A percentile compares a stretch with the other conserved stretches of the same genome.
Conservation (phyloP, 768 basidiomycete species). For the Rhodotorula babjevae region DNA sequence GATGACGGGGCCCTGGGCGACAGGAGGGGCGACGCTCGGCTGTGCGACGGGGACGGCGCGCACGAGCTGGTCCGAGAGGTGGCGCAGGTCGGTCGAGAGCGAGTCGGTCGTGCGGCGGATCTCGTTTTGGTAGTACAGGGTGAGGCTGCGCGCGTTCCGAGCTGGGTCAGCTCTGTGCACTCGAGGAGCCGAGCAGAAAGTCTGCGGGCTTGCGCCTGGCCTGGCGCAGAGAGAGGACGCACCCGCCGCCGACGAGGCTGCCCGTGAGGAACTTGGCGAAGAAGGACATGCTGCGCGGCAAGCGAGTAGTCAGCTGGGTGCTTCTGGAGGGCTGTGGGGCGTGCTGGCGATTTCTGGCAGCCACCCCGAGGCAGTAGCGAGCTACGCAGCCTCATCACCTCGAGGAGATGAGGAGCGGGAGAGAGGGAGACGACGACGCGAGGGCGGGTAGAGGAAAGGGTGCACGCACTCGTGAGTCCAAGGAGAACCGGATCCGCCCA, state of each 20-base stretch:
- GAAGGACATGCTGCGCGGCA: constrained; percentile 17
- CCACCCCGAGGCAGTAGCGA: too few relatives aligned
- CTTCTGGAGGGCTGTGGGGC: too few relatives aligned
- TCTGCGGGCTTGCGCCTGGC: too few relatives aligned
- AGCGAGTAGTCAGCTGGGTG: not conserved
- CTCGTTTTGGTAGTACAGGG: constrained; percentile 21
- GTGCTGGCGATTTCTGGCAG: too few relatives aligned
- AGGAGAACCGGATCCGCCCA: too few relatives aligned
- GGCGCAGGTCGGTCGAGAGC: constrained; percentile 4
- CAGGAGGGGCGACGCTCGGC: not conserved
- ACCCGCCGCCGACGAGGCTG: constrained; percentile 14
- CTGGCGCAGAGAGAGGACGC: not conserved
- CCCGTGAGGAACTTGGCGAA: constrained; percentile 28
- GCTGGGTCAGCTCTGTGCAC: not conserved
- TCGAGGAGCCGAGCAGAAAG: too few relatives aligned
- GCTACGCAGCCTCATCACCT: too few relatives aligned
- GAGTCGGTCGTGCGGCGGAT: constrained; percentile 5
- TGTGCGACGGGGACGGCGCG: not conserved
- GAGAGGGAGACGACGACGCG: too few relatives aligned
- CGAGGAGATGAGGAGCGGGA: too few relatives aligned
- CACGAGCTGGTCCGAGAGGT: constrained; percentile 14
- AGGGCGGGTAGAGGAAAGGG: too few relatives aligned
- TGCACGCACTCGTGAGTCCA: too few relatives aligned
- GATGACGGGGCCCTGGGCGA: constrained; percentile 2
- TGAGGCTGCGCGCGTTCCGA: not conserved